A percentile compares a stretch with the other conserved stretches of the same genome.
These are phyloP conservation scores for Fusarium secorum DNA, from an alignment of 2,329 filamentous ascomycete genomes.

Conservation along the genomic window DNA sequence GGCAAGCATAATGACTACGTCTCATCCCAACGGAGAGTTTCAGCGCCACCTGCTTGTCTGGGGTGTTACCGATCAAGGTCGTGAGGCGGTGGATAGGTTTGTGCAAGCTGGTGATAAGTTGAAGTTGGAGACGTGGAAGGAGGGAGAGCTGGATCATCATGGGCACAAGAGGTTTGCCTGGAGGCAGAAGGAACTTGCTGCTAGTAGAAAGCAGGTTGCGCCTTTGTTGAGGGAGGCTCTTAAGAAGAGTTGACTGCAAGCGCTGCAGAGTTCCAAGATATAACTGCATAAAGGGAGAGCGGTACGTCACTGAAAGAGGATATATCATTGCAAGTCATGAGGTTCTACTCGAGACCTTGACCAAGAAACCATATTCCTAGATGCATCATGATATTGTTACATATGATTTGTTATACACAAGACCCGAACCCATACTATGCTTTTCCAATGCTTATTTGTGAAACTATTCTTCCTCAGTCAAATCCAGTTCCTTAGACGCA, in stretches of 20 bases:
- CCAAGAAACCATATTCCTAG: neutral
- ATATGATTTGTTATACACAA: constrained; percentile 18
- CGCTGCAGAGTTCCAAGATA: constrained; percentile 9
- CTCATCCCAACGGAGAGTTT: constrained; percentile 62
- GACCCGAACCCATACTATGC: neutral
- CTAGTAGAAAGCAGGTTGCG: constrained; percentile 74
- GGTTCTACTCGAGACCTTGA: neutral
- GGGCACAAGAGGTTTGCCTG: constrained; percentile 66
- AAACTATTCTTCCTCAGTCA: neutral
- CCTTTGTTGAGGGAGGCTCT: constrained; percentile 69
- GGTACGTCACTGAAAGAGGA: neutral
- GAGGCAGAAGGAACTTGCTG: constrained; percentile 68
- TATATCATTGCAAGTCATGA: neutral
- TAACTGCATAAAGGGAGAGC: neutral
- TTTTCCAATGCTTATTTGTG: neutral
- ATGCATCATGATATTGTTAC: constrained; percentile 17
- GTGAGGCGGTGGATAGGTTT: constrained; percentile 64
- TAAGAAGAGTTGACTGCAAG: constrained; percentile 40
- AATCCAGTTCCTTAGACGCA: neutral
- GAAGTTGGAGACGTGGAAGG: constrained; percentile 62
- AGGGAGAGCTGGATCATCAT: constrained; percentile 55
- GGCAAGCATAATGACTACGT: constrained; percentile 74
- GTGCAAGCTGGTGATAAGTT: constrained; percentile 57
- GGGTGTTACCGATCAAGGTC: constrained; percentile 61
- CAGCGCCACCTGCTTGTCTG: constrained; percentile 73